Base-by-base conservation (phyloP, 2,329 filamentous ascomycete genomes). In the Alternaria incomplexa region DNA sequence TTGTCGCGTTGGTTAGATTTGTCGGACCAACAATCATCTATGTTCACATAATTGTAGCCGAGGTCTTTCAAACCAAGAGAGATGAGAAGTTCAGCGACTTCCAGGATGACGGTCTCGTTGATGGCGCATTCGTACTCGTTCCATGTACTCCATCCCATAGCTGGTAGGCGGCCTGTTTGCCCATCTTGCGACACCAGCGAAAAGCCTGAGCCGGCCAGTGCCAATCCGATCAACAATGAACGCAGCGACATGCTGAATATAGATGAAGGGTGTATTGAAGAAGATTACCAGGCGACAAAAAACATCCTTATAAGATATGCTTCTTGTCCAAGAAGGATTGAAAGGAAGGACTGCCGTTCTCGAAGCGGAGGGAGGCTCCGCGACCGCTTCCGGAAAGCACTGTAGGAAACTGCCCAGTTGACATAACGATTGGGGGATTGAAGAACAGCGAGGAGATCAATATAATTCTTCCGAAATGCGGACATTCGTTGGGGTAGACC, bases 1-100 rank as follows among this genome's bases (percentile, higher is more conserved):
- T 83, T 60, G 25, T 69, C 65, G 45, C 67, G 72, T 56, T 72
- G 53, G 79, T 84, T 64, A 5, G 82, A 81, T 82, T 85, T 56
- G 77, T 81, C 63, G 77, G 81, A 65, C 77, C 75, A 90, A 77
- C 87, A 89, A 71, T 90, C 88, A 74, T 90, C 87, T 26, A 82
- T 85, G 69, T 87, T 87, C 61, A 89, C 83, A 58, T 89, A 88
- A 6, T 47, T 61, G 45, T 68, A 68, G 12, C 66, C 66, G 17
- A 67, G 57, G n/a, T 67, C 43, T 53, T 75, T 70, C 30, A 72
- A 50, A n/a, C 69, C 69, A 9, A 72, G 60, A 3, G 63, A 66
- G 6, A 67, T 56, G 9, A 72, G 57, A 6, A 68, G 56, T 58
- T 70, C 45, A 47, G 62, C 62, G 4, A 69, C 61, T 5, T 57